Evolutionary conservation across 2,329 filamentous ascomycete genomes (phyloP).

Genomic region (Botryotinia calthae): DNA sequence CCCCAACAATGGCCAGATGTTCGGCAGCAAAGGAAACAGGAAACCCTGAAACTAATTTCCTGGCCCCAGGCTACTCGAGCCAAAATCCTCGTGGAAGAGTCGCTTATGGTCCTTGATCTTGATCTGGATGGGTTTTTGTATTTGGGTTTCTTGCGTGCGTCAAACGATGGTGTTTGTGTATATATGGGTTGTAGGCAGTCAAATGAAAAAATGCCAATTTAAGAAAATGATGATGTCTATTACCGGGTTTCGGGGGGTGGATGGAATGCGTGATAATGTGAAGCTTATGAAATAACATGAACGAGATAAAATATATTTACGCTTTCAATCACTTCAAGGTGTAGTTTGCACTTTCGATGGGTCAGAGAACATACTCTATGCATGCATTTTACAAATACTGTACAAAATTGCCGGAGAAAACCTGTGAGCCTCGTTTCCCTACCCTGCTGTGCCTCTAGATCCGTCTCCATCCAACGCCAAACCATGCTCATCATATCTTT

Average conservation of each 20-base stretch:
- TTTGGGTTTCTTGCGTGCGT: constrained; percentile 28
- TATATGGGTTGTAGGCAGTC: constrained; percentile 38
- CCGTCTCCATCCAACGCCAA: constrained; percentile 33
- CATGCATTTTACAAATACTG: constrained; percentile 25
- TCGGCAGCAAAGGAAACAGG: constrained; percentile 85
- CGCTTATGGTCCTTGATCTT: constrained; percentile 37
- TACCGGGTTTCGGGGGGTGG: not conserved
- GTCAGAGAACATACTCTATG: constrained; percentile 22
- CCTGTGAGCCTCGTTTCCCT: constrained; percentile 16
- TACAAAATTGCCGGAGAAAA: constrained; percentile 15
- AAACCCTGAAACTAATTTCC: constrained; percentile 75
- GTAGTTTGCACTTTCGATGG: not conserved
- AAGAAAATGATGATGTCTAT: not conserved
- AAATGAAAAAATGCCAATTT: constrained; percentile 31
- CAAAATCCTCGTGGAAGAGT: constrained; percentile 36
- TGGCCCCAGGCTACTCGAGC: constrained; percentile 61
- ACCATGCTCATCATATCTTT: constrained; percentile 28
- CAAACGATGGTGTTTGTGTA: constrained; percentile 37
- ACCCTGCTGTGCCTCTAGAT: constrained; percentile 16
- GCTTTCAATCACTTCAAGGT: no score
- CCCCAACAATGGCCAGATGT: constrained; percentile 97
- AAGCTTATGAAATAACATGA: not conserved
- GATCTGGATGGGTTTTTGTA: constrained; percentile 29
- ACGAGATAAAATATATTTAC: not conserved
- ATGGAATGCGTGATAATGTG: not conserved